Base-by-base conservation (phyloP, 805 yeast genomes). In the Starmerella bacillaris region DNA sequence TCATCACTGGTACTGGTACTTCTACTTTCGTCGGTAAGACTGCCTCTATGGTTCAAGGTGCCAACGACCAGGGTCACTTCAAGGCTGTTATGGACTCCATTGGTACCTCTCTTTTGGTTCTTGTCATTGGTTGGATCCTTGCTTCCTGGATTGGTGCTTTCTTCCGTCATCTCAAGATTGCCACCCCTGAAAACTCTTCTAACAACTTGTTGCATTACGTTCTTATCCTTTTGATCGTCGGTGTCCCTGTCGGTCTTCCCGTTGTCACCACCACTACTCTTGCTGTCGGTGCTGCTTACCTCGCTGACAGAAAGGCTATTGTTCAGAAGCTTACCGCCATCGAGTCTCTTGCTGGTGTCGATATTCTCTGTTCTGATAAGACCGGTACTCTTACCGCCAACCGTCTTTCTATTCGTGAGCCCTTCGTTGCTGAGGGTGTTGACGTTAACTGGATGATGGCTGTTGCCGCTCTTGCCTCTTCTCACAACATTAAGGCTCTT, bases 211-310 rank as follows among this genome's bases (percentile, higher is more conserved):
- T 83, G 64, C 75, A 92, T 71, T 78, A 77, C 77, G 74, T 92
- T 56, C 68, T 83, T 60, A 93, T 92, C 56, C 78, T 83, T 61
- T 78, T 93, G 67, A 82, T 83, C 65, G 74, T 83, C 55, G 94
- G 94, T 80, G 94, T 83, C 55, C 94, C 94, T 62, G 94, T 83
- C 55, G 94, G 94, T 80, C 72, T 82, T 63, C 94, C 94, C 61
- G 94, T 92, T 62, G 94, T 82, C 58, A 92, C 84, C 54, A 82
- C 94, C 70, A 82, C 94, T 56, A 82, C 94, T 60, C 78, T 82
- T 82, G 94, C 94, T 63, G 94, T 83, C 63, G 94, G 94, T 78
- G 94, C 94, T 61, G 94, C 94, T 59, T 80, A 82, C 82, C 68
- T 82, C 57, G 94, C 94, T 57, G 79, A 80, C 72, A 78, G 79